These are phyloP conservation scores for Sanghuangporus baumii DNA, from an alignment of 1,284 basidiomycete genomes.

Conservation along the genomic window DNA sequence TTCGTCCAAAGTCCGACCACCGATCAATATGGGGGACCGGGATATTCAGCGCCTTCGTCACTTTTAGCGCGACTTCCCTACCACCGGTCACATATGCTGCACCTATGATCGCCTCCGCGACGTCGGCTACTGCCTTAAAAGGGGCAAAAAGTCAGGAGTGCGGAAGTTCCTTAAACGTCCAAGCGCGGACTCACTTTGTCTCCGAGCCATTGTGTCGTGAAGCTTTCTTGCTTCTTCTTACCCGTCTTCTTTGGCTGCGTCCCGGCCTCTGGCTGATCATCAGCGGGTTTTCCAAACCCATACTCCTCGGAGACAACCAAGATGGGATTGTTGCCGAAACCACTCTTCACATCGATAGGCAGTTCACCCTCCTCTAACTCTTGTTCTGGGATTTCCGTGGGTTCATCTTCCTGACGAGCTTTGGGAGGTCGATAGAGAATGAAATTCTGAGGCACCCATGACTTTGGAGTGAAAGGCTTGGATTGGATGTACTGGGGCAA, in stretches of 20 bases:
- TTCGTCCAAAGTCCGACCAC: constrained; percentile 66
- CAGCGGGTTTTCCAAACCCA: neutral
- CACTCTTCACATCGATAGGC: neutral
- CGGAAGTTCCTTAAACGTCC: constrained; percentile 1
- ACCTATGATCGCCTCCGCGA: constrained; percentile 75
- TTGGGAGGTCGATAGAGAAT: constrained; percentile 22
- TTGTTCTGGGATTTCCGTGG: constrained; percentile 12
- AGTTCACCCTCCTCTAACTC: constrained; percentile 7
- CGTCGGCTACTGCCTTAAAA: constrained; percentile 69
- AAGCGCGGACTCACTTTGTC: constrained; percentile 54
- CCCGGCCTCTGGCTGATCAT: constrained; percentile 18
- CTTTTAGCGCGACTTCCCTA: constrained; percentile 54
- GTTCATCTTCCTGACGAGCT: constrained; percentile 7
- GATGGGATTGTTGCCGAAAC: neutral
- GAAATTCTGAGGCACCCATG: constrained; percentile 58
- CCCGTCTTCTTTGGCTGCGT: constrained; percentile 27
- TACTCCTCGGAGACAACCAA: constrained; percentile 2
- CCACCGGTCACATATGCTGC: constrained; percentile 72
- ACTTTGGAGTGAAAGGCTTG: constrained; percentile 58
- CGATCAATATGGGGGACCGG: constrained; percentile 52
- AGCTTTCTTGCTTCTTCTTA: constrained; percentile 40
- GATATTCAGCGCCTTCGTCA: constrained; percentile 56
- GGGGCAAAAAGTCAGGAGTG: constrained; percentile 3
- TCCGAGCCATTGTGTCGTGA: constrained; percentile 52
- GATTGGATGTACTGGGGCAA: constrained; percentile 67